phyloP scores from a whole-genome alignment of 768 basidiomycete genomes.

The Tulasnella sp. region DNA sequence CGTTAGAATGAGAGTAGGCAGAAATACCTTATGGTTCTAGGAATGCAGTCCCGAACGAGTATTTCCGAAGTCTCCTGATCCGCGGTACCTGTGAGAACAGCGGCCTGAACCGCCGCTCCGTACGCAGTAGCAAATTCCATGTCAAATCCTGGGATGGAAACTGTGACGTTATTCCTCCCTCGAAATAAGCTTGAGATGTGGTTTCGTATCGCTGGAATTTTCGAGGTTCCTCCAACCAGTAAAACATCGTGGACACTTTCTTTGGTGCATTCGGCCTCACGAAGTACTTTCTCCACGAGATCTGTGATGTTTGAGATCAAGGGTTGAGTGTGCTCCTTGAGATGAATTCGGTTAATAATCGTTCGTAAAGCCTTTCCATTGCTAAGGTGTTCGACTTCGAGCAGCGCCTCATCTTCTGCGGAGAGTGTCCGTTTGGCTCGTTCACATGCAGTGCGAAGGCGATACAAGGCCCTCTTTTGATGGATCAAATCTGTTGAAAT shows the following conservation, averaged over 20 bases:
- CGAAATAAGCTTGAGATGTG: too few species aligned
- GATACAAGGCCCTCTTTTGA: conserved; percentile 92
- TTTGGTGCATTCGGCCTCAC: conserved; percentile 98
- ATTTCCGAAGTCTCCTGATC: conserved; percentile 37
- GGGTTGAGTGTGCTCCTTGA: conserved; percentile 90
- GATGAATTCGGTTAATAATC: conserved; percentile 92
- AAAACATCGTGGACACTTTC: conserved; percentile 86
- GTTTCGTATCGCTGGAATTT: neutral
- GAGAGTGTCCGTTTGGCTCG: conserved; percentile 98
- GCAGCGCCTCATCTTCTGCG: conserved; percentile 89
- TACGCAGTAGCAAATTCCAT: conserved; percentile 10
- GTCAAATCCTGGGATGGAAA: too few species aligned
- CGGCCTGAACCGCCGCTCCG: conserved; percentile 38
- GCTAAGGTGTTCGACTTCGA: conserved; percentile 95
- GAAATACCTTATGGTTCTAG: too few species aligned
- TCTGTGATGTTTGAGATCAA: conserved; percentile 89
- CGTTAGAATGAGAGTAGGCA: too few species aligned
- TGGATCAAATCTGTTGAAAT: too few species aligned
- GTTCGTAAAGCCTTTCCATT: conserved; percentile 99
- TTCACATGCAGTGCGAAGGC: conserved; percentile 95
- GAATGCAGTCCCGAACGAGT: too few species aligned
- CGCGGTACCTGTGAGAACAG: conserved; percentile 37
- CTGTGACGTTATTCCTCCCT: too few species aligned
- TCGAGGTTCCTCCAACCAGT: conserved; percentile 15
- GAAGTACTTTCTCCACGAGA: conserved; percentile 95